Percentiles rank a stretch among this genome's conserved stretches.
These are phyloP conservation scores for Rubus idaeus DNA, from an alignment of 306 rosid genomes.

Conservation along the genomic window DNA sequence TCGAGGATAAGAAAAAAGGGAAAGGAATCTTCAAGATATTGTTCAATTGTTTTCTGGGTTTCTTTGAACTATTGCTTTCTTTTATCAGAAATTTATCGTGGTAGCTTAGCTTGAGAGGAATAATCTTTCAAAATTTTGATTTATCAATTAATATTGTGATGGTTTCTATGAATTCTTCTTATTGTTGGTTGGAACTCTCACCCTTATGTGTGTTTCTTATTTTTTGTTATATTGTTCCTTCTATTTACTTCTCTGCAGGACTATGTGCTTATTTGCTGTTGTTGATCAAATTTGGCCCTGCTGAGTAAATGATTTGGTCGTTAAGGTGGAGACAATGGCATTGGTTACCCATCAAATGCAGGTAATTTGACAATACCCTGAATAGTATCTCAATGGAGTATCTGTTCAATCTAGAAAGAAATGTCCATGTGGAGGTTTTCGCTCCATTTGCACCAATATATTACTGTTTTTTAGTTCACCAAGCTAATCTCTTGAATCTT, in stretches of 20 bases:
- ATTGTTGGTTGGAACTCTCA: not conserved
- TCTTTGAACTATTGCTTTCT: not conserved
- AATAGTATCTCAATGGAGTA: not conserved
- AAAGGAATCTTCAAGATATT: not conserved
- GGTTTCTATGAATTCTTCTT: not conserved
- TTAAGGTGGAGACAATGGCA: constrained; percentile 59
- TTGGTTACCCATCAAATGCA: constrained; percentile 71
- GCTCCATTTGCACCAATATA: not conserved
- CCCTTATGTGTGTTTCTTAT: not conserved
- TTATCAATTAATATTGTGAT: not conserved
- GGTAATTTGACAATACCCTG: constrained; percentile 45
- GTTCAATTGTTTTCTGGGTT: constrained; percentile 1
- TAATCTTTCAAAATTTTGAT: not conserved
- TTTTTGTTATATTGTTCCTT: not conserved
- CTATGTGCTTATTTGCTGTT: constrained; percentile 2
- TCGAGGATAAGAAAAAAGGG: not conserved
- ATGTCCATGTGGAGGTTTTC: not conserved
- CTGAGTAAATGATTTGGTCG: constrained; percentile 51
- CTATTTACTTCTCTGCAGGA: not conserved
- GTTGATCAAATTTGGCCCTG: constrained; percentile 36
- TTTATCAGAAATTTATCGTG: not conserved
- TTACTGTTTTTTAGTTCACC: not conserved
- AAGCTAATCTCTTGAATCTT: not conserved
- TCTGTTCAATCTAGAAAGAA: not conserved
- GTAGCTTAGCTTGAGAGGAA: not conserved